phyloP scores from a whole-genome alignment of 495 filamentous ascomycete species.

The Friedmanniomyces simplex region DNA sequence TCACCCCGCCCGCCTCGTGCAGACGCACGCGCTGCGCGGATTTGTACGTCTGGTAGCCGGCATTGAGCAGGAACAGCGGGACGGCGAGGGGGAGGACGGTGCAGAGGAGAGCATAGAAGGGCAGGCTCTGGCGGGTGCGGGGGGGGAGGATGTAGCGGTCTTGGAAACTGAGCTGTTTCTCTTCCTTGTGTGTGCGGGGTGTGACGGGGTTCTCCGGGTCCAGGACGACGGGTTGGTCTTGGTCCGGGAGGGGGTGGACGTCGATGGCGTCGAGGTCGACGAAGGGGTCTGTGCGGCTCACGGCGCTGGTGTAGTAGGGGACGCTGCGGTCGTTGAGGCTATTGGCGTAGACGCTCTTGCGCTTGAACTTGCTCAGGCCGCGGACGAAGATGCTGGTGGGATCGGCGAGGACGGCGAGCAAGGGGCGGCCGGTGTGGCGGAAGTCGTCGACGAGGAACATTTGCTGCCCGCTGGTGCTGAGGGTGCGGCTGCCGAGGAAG shows the following conservation, averaged over 20 bases:
- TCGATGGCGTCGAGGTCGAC: constrained; percentile 49
- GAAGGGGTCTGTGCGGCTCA: constrained; percentile 68
- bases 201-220: constrained; percentile 55
- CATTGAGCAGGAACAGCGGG: constrained; percentile 61
- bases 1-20: constrained; percentile 56
- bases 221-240: constrained; percentile 66
- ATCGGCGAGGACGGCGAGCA: constrained; percentile 74
- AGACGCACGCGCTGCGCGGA: constrained; percentile 62
- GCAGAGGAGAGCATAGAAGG: constrained; percentile 50
- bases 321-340: constrained; percentile 72
- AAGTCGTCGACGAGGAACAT: constrained; percentile 82
- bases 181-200: constrained; percentile 20
- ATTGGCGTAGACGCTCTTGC: constrained; percentile 70
- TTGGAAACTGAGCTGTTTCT: constrained; percentile 8
- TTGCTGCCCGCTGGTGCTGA: constrained; percentile 75
- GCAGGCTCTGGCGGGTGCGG: constrained; percentile 30
- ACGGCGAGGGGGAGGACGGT: constrained; percentile 60
- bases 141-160: constrained; percentile 30
- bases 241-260: constrained; percentile 62
- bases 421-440: constrained; percentile 63
- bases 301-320: constrained; percentile 68
- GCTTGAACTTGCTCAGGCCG: constrained; percentile 62
- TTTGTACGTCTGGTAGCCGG: constrained; percentile 59
- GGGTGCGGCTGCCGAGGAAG: constrained; percentile 59
- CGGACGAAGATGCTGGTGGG: constrained; percentile 76